Evolutionary conservation across 441 rosid genomes (phyloP).

Genomic region (Sinapis alba): DNA sequence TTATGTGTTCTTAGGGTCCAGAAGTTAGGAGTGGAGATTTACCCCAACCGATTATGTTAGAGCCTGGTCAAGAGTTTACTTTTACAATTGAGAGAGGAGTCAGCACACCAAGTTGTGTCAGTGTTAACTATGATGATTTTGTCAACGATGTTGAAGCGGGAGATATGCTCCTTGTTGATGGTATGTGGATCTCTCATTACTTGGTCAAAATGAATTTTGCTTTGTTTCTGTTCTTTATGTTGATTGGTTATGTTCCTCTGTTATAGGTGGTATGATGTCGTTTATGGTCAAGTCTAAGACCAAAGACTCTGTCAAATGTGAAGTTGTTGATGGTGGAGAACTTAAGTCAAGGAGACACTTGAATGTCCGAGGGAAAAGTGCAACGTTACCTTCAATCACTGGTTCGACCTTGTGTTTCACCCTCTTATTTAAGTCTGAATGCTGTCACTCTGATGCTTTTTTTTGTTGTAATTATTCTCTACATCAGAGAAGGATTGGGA

Average conservation of each 20-base stretch:
- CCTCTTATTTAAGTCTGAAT: neutral
- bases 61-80: slow-evolving; percentile 87
- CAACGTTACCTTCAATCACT: slow-evolving; percentile 94
- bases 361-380: slow-evolving; percentile 97
- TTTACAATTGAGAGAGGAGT: slow-evolving; percentile 92
- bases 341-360: slow-evolving; percentile 96
- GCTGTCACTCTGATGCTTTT: neutral
- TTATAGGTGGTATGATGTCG: slow-evolving; percentile 98
- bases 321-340: slow-evolving; percentile 98
- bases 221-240: neutral
- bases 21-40: slow-evolving; percentile 99
- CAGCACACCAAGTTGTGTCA: slow-evolving; percentile 79
- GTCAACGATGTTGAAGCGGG: slow-evolving; percentile 91
- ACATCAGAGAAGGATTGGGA: slow-evolving; percentile 96
- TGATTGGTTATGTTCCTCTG: slow-evolving; percentile 20
- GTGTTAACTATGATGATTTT: slow-evolving; percentile 97
- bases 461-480: slow-evolving; percentile 29
- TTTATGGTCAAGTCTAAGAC: slow-evolving; percentile 89
- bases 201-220: neutral
- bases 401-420: slow-evolving; percentile 48
- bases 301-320: slow-evolving; percentile 90
- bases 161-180: slow-evolving; percentile 99
- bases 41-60: slow-evolving; percentile 79
- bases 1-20: slow-evolving; percentile 67
- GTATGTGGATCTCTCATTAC: slow-evolving; percentile 42